Conservation (phyloP, 1,284 basidiomycete species). For the Schizophyllum commune region DNA sequence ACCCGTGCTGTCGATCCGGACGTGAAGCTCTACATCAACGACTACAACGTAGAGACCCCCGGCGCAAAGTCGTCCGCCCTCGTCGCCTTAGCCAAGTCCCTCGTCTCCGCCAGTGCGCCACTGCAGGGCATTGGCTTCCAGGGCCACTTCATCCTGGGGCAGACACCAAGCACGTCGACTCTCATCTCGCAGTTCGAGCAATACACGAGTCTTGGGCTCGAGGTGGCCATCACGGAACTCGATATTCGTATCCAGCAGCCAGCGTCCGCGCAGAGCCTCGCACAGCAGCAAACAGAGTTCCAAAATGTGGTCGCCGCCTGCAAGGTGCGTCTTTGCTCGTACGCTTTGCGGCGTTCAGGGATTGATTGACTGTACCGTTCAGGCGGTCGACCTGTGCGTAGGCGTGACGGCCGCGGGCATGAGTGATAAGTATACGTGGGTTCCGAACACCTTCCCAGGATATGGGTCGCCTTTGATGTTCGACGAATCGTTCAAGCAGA, state of each 20-base stretch:
- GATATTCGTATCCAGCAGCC: conserved; percentile 47
- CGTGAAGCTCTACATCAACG: too few species aligned
- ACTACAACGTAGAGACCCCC: too few species aligned
- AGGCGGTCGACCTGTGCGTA: conserved; percentile 36
- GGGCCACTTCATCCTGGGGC: conserved; percentile 43
- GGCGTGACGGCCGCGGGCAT: conserved; percentile 41
- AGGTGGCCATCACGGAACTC: conserved; percentile 49
- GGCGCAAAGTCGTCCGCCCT: too few species aligned
- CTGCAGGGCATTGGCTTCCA: conserved; percentile 45
- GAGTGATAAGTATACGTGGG: neutral
- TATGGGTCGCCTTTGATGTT: too few species aligned
- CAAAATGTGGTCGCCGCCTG: conserved; percentile 38
- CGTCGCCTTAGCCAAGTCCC: conserved; percentile 20
- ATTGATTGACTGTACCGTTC: too few species aligned
- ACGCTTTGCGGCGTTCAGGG: too few species aligned
- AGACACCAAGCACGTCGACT: conserved; percentile 26
- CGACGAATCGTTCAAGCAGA: too few species aligned
- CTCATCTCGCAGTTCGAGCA: conserved; percentile 34
- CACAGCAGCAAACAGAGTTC: conserved; percentile 43
- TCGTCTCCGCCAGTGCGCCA: conserved; percentile 33
- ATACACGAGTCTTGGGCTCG: conserved; percentile 43
- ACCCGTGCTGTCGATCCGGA: too few species aligned
- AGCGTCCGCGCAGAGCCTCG: conserved; percentile 34
- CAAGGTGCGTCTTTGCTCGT: conserved; percentile 17
- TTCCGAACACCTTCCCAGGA: neutral